These are phyloP conservation scores for Aphanoascus verrucosus DNA, from an alignment of 2,329 filamentous ascomycete species.

Conservation along the genomic window DNA sequence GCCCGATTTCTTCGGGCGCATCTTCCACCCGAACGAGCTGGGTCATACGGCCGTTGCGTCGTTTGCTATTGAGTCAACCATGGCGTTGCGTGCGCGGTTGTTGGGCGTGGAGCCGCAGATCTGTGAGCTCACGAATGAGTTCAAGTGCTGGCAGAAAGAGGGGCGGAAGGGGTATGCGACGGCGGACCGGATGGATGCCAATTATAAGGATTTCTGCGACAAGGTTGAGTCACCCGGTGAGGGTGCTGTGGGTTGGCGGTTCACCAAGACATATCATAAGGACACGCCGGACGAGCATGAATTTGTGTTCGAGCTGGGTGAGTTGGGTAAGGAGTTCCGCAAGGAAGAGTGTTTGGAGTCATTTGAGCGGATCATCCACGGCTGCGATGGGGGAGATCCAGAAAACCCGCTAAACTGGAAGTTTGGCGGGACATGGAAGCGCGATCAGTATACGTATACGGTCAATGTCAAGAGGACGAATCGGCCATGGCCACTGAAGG, in stretches of 20 bases:
- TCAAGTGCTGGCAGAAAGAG: slow-evolving; percentile 21
- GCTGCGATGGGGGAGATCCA: slow-evolving; percentile 21
- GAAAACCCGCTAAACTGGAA: slow-evolving; percentile 27
- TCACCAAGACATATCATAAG: slow-evolving; percentile 19
- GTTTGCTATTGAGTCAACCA: slow-evolving; percentile 20
- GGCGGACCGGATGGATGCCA: slow-evolving; percentile 19
- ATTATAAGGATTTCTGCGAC: slow-evolving; percentile 25
- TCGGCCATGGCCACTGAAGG: slow-evolving; percentile 21
- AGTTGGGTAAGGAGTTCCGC: slow-evolving; percentile 8
- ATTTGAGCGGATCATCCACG: slow-evolving; percentile 21
- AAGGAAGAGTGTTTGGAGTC: slow-evolving; percentile 14
- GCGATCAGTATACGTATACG: slow-evolving; percentile 21
- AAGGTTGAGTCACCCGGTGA: slow-evolving; percentile 15
- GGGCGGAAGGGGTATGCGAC: slow-evolving; percentile 10
- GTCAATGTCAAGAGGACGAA: slow-evolving; percentile 17
- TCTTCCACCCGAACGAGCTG: slow-evolving; percentile 28
- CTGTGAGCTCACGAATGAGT: slow-evolving; percentile 16
- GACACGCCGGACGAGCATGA: slow-evolving; percentile 23
- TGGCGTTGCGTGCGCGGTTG: slow-evolving; percentile 18
- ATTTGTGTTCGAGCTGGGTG: slow-evolving; percentile 16
- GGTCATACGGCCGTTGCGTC: slow-evolving; percentile 20
- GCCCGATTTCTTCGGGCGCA: slow-evolving; percentile 24
- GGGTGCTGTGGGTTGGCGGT: slow-evolving; percentile 17
- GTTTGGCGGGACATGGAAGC: slow-evolving; percentile 20
- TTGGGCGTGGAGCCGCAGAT: slow-evolving; percentile 14